phyloP scores from a whole-genome alignment of 306 rosid genomes.

The Cajanus cajan region DNA sequence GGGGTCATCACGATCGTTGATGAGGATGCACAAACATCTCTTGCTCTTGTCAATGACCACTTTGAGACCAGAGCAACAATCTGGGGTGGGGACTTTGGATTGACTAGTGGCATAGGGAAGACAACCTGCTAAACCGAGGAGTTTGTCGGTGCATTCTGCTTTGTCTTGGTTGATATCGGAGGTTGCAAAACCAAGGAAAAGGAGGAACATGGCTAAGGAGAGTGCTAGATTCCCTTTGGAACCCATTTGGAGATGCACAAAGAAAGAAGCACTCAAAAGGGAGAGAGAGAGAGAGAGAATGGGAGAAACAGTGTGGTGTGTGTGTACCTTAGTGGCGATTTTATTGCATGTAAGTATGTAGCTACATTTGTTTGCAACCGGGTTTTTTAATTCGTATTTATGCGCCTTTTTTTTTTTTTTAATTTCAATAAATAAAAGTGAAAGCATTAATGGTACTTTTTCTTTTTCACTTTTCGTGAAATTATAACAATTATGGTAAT shows the following conservation, averaged over 20 bases:
- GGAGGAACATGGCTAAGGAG: conserved; percentile 17
- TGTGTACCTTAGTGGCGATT: neutral
- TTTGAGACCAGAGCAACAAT: conserved; percentile 70
- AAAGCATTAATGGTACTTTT: too few relatives aligned
- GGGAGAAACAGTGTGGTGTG: too few relatives aligned
- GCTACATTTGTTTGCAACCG: too few relatives aligned
- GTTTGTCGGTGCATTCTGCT: conserved; percentile 61
- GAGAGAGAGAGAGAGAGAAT: neutral
- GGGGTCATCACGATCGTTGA: conserved; percentile 72
- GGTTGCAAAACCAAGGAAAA: conserved; percentile 39
- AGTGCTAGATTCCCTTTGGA: conserved; percentile 18
- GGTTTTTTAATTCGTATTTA: too few relatives aligned
- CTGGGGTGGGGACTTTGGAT: conserved; percentile 61
- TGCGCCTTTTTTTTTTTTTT: too few relatives aligned
- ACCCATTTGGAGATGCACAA: neutral
- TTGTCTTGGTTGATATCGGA: conserved; percentile 62
- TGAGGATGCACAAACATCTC: conserved; percentile 66
- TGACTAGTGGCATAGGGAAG: conserved; percentile 61
- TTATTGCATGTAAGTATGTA: neutral
- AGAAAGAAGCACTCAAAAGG: neutral
- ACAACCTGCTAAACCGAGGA: conserved; percentile 52
- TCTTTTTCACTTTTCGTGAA: too few relatives aligned
- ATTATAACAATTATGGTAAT: too few relatives aligned
- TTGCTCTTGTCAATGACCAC: conserved; percentile 52
- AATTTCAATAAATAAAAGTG: too few relatives aligned